Base-by-base conservation (phyloP, 2,329 filamentous ascomycete genomes). In the Arachnomyces sp. region DNA sequence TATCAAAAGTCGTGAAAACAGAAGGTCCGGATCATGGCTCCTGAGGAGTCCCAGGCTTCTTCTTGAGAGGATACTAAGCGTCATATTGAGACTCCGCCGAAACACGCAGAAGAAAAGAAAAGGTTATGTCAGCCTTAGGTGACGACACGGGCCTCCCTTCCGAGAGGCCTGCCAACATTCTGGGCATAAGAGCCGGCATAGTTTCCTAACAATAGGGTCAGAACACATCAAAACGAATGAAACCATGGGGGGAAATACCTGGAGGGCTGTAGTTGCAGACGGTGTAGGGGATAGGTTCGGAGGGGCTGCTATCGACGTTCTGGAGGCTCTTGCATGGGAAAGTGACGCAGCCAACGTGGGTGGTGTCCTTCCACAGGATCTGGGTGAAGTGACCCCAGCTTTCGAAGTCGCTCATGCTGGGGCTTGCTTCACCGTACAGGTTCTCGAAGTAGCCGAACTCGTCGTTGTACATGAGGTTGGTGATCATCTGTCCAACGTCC, bases 381-480 rank as follows among this genome's bases (percentile, higher is more conserved):
- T 89, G 82, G 38, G 79, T 75, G 64, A 87, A 86, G 62, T 89
- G 85, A 41, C 86, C 86, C 74, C 76, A 87, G 3, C 57, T 50
- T 39, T 79, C 67, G 60, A 88, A 86, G 61, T 75, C 62, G 59
- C 57, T 53, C 72, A 77, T 77, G 54, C 75, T 63, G 17, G 84
- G 44, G 57, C 69, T 72, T 43, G 62, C 57, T 50, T 70, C 42
- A 48, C 80, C 82, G 56, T 83, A 92, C 39, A 66, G 62, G 21
- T 57, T 54, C 43, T 72, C 72, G 64, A 73, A 80, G 54, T 66
- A 66, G 47, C 59, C 58, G 53, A 84, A 69, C 65, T 95, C 87
- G 54, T 76, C 77, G 61, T 92, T 86, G 76, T 95, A 95, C 86
- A 92, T 95, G 67, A 82, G 72, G 60, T 90, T 76, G 55, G 80